Evolutionary conservation across 2,329 filamentous ascomycete genomes (phyloP).

Genomic region (Fusarium lateritium): DNA sequence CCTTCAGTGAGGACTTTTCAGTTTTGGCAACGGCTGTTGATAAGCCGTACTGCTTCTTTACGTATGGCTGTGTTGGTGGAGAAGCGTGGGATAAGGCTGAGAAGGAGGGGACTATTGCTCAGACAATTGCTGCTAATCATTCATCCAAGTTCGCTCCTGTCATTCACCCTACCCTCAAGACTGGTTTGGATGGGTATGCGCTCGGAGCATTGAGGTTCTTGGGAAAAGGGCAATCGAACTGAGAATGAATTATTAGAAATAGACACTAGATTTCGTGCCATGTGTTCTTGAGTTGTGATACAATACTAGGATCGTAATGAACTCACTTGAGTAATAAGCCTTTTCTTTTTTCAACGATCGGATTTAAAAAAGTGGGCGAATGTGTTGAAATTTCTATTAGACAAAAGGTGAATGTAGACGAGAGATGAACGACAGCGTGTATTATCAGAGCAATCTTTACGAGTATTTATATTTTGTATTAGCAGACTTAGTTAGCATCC

Average conservation of each 20-base stretch:
- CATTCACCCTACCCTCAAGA: slow-evolving; percentile 44
- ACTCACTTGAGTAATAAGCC: no score
- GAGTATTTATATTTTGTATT: rapidly evolving
- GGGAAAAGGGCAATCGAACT: rapidly evolving
- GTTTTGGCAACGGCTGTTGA: slow-evolving; percentile 42
- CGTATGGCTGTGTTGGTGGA: slow-evolving; percentile 33
- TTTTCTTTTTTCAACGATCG: no score
- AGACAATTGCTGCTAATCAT: slow-evolving; percentile 47
- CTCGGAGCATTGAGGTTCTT: slow-evolving; percentile 18
- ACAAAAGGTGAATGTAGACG: no score
- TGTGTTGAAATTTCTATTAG: no score
- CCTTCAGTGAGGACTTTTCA: slow-evolving; percentile 70
- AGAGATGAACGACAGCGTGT: no score
- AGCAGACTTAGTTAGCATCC: rapidly evolving
- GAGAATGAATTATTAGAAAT: neutral
- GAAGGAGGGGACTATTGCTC: slow-evolving; percentile 26
- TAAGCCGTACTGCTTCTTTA: slow-evolving; percentile 43
- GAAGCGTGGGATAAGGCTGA: slow-evolving; percentile 36
- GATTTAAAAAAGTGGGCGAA: no score
- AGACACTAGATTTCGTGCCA: no score
- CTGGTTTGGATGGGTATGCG: slow-evolving; percentile 28
- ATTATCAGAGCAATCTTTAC: no score
- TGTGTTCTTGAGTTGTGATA: no score
- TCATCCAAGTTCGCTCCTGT: slow-evolving; percentile 46
- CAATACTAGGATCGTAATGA: no score